Conservation (phyloP, 2,329 filamentous ascomycete genomes). For the Paracoccidioides brasiliensis region DNA sequence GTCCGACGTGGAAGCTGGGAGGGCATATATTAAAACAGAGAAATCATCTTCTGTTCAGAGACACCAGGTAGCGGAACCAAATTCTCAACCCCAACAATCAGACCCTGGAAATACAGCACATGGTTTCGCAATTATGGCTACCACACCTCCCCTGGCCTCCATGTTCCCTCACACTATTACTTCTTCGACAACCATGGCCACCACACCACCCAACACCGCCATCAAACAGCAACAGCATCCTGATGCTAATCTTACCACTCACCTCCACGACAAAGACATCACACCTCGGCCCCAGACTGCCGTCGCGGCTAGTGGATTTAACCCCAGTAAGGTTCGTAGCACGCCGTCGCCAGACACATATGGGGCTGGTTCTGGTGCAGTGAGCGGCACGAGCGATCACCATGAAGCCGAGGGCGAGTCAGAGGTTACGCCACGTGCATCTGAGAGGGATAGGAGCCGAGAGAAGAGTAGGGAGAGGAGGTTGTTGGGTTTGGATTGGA, state of each 20-base stretch:
- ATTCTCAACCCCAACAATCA: not conserved
- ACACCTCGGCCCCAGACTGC: constrained; percentile 5
- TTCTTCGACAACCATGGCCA: not conserved
- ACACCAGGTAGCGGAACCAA: not conserved
- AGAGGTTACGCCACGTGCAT: constrained; percentile 7
- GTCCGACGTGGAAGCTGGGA: too few species aligned
- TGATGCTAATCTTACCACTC: not conserved
- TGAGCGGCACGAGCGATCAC: constrained; percentile 4
- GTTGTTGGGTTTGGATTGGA: constrained; percentile 10
- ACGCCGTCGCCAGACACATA: not conserved
- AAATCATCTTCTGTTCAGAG: not conserved
- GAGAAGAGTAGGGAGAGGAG: constrained; percentile 6
- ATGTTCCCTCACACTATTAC: not conserved
- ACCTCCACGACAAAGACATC: not conserved
- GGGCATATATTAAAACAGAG: not conserved
- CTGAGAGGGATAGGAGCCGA: constrained; percentile 5
- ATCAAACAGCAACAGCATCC: not conserved
- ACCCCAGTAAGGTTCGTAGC: not conserved
- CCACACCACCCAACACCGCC: not conserved
- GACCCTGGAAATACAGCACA: constrained; percentile 1
- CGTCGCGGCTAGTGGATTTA: not conserved
- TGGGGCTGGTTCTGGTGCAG: not conserved
- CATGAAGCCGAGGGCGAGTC: not conserved
- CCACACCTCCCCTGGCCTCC: not conserved
- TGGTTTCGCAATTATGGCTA: not conserved